Base-by-base conservation (phyloP, 2,329 filamentous ascomycete genomes). In the Colletotrichum tropicale region DNA sequence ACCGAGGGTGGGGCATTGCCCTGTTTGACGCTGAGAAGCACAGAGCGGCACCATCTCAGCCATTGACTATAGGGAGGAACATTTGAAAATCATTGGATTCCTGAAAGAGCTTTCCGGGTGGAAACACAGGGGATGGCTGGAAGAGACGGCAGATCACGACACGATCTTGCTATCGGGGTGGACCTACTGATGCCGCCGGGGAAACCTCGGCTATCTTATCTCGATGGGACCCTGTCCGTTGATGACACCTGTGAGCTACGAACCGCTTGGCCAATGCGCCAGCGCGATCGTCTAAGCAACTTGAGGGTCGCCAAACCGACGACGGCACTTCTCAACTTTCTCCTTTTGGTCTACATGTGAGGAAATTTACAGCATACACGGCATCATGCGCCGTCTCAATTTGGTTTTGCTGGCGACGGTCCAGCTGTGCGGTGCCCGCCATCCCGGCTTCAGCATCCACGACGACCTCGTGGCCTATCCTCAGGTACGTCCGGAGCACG, bases 381-480 rank as follows among this genome's bases (percentile, higher is more conserved):
- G 81, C 83, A 87, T 76, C 76, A 92, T 92, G 90, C 88, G 89
- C 85, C 87, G 86, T 82, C 81, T 86, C 79, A 83, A 85, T 73
- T 73, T 90, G 69, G 78, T 86, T 16, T 79, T 91, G 62, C 81
- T 91, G 73, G 86, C 86, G 60, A 81, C 81, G 65, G 79, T 87
- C 78, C 88, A 85, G 83, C 85, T 90, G 34, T 85, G 84, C 79
- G 80, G 79, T 77, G 90, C 89, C 78, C 87, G 88, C 61, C 88
- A 89, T 61, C 87, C 86, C 9, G 86, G 88, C 70, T 98, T 98
- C 87, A 98, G 93, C 86, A 94, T 98, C 72, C 93, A 97, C 81
- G 95, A 98, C 82, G 96, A 98, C 83, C 85, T 98, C 67, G 89
- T 98, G 72, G 95, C 95, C 21, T 95, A 94, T 85, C 96, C 96